A percentile compares a stretch with the other conserved stretches of the same genome.
Evolutionary conservation across 2,329 filamentous ascomycete species (phyloP).

Genomic region (Neofusicoccum sp.): DNA sequence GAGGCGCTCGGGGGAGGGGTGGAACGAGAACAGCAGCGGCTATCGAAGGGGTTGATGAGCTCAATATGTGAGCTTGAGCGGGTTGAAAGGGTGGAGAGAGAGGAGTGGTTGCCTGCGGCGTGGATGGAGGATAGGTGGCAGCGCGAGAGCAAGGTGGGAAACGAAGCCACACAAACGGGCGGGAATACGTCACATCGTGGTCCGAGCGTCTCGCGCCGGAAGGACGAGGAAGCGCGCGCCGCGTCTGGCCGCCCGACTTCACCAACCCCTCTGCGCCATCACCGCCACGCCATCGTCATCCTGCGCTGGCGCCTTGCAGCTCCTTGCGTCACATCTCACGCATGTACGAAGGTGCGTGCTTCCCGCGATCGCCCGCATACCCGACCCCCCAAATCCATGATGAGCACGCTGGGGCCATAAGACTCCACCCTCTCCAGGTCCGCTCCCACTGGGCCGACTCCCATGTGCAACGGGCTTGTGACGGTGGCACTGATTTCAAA

Average conservation of each 20-base stretch:
- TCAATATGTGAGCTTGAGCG: neutral
- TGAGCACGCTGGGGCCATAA: slow-evolving; percentile 20
- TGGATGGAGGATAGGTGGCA: slow-evolving; percentile 13
- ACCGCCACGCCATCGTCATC: slow-evolving; percentile 10
- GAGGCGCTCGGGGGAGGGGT: neutral
- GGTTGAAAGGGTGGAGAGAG: neutral
- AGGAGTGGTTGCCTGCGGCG: neutral
- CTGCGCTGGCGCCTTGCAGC: neutral
- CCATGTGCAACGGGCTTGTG: neutral
- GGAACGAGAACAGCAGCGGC: slow-evolving; percentile 26
- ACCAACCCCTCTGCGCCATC: neutral
- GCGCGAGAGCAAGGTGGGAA: slow-evolving; percentile 2
- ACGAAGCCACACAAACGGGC: slow-evolving; percentile 9
- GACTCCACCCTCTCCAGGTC: neutral
- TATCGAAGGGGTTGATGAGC: neutral
- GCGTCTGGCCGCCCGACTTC: neutral
- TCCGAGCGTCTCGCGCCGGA: slow-evolving; percentile 6
- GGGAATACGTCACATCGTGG: slow-evolving; percentile 15
- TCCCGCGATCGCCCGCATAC: neutral
- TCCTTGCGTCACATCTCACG: neutral
- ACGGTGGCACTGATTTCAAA: slow-evolving; percentile 5
- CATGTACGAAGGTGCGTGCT: neutral
- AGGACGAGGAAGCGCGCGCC: neutral
- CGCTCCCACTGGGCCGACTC: neutral
- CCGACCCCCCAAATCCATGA: neutral